Evolutionary conservation across 257 asterid genomes (phyloP), one percentile per base, ranked within the genome.

Genomic region (Fraxinus anomala): DNA sequence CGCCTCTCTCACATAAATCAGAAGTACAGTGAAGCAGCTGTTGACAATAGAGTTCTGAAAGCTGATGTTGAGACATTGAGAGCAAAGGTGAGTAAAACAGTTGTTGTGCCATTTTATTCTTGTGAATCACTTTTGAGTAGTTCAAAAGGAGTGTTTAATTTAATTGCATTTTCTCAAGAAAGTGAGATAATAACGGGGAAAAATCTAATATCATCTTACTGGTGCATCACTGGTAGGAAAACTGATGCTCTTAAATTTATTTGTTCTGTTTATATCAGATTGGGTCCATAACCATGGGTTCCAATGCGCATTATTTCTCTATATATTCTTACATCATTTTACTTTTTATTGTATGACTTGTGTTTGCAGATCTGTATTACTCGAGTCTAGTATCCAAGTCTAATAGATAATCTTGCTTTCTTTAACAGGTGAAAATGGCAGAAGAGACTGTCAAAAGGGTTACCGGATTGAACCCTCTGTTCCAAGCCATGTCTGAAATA

Each of bases 21-120:
- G 66, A 95, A 95, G 81, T 92, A 90, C 88, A 95, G 89, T 61
- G 99, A 91, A 83, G 89, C 98, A 76, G 98, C 97, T 61, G 99
- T 95, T 77, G 99, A 93, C 89, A 91, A 93, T 77, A 87, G 99
- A 85, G 97, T 95, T 85, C 85, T 95, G 83, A 95, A 93, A 84
- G 99, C 99, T 82, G 96, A 95, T 83, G 93, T 95, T 68, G 99
- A 94, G 91, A 94, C 99, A 74, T 73, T 94, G 73, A 89, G 97
- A 85, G 97, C 99, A 67, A 94, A 94, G 94, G 99, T 91, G 81
- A 80, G n/a, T 69, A 63, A 63, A 63, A 24, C 69, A 24, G 4
- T 7, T 0, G 36, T 21, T 16, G 31, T 61, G 68, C 49, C 23
- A 11, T 21, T 63, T 63, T 26, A 26, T 23, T 31, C 69, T 63